A percentile compares a stretch with the other conserved stretches of the same genome.
Conservation (phyloP, 495 filamentous ascomycete species). For the Penicillium lagena region DNA sequence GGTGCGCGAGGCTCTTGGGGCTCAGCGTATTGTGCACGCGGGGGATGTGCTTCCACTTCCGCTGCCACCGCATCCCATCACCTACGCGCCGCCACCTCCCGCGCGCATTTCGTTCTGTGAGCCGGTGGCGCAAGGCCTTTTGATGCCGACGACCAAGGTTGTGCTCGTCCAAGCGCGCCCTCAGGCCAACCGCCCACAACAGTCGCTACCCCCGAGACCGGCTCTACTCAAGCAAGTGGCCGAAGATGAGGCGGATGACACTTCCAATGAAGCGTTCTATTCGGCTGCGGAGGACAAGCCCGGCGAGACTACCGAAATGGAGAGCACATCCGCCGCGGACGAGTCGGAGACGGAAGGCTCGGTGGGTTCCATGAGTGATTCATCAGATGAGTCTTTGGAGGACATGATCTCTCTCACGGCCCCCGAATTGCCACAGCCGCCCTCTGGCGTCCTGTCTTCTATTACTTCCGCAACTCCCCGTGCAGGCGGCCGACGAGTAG, state of each 20-base stretch:
- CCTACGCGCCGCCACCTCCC: conserved; percentile 75
- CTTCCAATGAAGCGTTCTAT: conserved; percentile 81
- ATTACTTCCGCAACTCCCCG: conserved; percentile 67
- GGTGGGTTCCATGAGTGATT: conserved; percentile 50
- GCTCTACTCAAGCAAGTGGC: conserved; percentile 50
- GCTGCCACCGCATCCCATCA: conserved; percentile 81
- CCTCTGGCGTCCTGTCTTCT: conserved; percentile 63
- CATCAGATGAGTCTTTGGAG: conserved; percentile 72
- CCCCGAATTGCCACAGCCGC: conserved; percentile 64
- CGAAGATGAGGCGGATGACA: conserved; percentile 69
- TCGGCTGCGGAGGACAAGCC: conserved; percentile 74
- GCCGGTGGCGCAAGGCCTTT: conserved; percentile 77
- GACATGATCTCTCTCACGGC: conserved; percentile 78
- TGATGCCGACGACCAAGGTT: conserved; percentile 64
- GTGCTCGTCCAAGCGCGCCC: conserved; percentile 59
- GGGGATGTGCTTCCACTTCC: conserved; percentile 81
- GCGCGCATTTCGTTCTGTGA: conserved; percentile 59
- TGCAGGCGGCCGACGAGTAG: conserved; percentile 52
- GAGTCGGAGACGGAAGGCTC: conserved; percentile 47
- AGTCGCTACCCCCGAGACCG: conserved; percentile 20
- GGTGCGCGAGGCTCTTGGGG: conserved; percentile 66
- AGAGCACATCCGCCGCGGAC: conserved; percentile 44
- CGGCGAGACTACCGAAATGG: conserved; percentile 49
- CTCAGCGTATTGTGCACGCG: conserved; percentile 68
- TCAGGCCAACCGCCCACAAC: conserved; percentile 25